Evolutionary conservation across 2,329 filamentous ascomycete genomes (phyloP), one percentile per base, ranked within the genome.

Genomic region (Pseudogymnoascus sp.): DNA sequence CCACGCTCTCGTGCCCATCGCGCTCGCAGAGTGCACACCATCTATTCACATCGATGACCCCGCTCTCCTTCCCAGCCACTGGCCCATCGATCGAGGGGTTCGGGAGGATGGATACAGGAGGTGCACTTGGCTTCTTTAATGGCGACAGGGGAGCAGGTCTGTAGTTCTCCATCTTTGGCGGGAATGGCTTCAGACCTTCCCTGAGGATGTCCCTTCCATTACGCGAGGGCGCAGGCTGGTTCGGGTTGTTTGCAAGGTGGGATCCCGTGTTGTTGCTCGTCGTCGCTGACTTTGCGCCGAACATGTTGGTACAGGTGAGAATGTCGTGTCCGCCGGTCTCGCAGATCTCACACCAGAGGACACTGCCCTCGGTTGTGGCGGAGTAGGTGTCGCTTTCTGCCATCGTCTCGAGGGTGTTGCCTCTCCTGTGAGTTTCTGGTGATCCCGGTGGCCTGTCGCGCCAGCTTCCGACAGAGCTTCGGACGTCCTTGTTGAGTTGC

Each of bases 11-110:
- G 75, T 99, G 95, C 13, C 95, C 95, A 72, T 99, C 95, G 67
- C 91, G 86, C 80, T 99, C 95, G 75, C 95, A 99, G 51, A 98
- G 81, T 14, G 95, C 95, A 77, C 95, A 99, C 95, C 95, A 99
- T 78, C 96, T 97, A 67, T 88, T 85, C 63, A 88, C 85, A 71
- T 98, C 92, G 68, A 93, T 81, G 57, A 90, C 79, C 1, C 90
- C 89, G 63, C 87, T 92, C 68, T 88, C 85, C 78, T 92, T 93
- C 62, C 90, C 90, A 4, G 90, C 88, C 23, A 91, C 83, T 1
- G 90, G 87, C 1, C 85, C 86, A 62, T 81, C 82, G 62, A 87
- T 86, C 79, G 85, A 84, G 6, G 82, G 83, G 71, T 86, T 87
- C 3, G 85, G 84, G 61, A 85, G 75, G 61, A 82, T 80, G 68